Evolutionary conservation across 768 basidiomycete genomes (phyloP).

Genomic region (Royoungia palumana): DNA sequence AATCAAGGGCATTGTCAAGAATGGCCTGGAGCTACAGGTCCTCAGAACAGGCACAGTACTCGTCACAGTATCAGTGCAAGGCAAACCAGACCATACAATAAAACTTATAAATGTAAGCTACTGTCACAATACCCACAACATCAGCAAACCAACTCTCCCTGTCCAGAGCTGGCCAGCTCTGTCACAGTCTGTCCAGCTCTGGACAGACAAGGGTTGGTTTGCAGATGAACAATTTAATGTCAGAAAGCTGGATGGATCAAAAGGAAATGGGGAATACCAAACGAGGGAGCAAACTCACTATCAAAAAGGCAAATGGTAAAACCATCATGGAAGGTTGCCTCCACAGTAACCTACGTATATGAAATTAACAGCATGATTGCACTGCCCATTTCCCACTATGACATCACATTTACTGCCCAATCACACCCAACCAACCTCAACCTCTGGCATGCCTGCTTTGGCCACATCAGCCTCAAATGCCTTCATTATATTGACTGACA

Average conservation of each 20-base stretch:
- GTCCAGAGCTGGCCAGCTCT: too few relatives aligned
- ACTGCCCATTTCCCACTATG: too few relatives aligned
- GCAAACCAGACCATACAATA: not conserved
- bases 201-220: too few relatives aligned
- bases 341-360: constrained; percentile 1
- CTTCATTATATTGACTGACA: constrained; percentile 1
- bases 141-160: too few relatives aligned
- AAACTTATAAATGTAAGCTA: constrained; percentile 8
- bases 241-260: constrained; percentile 3
- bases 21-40: constrained; percentile 2
- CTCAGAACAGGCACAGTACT: not conserved
- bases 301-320: constrained; percentile 1
- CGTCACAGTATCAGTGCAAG: not conserved
- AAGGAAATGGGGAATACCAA: constrained; percentile 7
- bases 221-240: constrained; percentile 9
- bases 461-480: constrained; percentile 8
- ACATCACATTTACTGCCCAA: constrained; percentile 1
- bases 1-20: constrained; percentile 7
- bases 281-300: not conserved
- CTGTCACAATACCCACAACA: not conserved
- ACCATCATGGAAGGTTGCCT: constrained; percentile 9
- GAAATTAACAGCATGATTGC: constrained; percentile 6
- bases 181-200: too few relatives aligned
- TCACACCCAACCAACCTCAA: constrained; percentile 2
- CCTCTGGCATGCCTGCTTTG: constrained; percentile 6